Base-by-base conservation (phyloP, 2,329 filamentous ascomycete species). In the Hymenoscyphus linearis region DNA sequence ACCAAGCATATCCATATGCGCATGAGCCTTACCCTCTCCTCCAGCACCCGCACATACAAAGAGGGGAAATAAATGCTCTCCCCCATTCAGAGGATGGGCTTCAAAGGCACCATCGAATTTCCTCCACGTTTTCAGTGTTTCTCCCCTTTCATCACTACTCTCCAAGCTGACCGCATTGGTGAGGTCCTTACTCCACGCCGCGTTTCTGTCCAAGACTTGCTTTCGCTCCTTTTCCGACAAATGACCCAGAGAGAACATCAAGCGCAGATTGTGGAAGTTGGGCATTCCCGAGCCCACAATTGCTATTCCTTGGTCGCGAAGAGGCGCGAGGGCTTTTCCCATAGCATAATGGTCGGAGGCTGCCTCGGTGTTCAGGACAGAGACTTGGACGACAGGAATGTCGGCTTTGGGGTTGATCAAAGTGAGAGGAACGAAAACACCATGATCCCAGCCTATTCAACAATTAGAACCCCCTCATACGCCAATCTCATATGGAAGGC, bases 301-400 rank as follows among this genome's bases (percentile, higher is more conserved):
- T 55, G 88, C 78, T 57, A 91, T 79, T 18, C 83, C 83, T 59
- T 89, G 82, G 16, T 89, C 84, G 16, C 89, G 82, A 1, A 92
- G 79, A n/a, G 79, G 74, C 9, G 83, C 76, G 2, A 92, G 77
- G 1, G 88, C 88, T 61, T 82, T 79, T 1, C 89, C 89, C 1
- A 92, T 81, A 2, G 77, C 78, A 73, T 87, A 88, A 71, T 92
- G 89, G 69, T 82, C 79, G 62, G 82, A 78, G 0, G 86, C 82
- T 62, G 89, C 82, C 65, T 89, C 85, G 55, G 77, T 82, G 60
- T 81, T 76, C 4, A 70, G 18, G 12, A 91, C 78, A 2, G 86
- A 89, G 35, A 90, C 85, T 68, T 92, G 89, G 12, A 92, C 86
- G 6, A 92, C 77, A 1, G 89, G 89, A 1, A 88, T 82, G 52